Base-by-base conservation (phyloP, 176 grass and related monocot genomes). In the Eragrostis curvula region DNA sequence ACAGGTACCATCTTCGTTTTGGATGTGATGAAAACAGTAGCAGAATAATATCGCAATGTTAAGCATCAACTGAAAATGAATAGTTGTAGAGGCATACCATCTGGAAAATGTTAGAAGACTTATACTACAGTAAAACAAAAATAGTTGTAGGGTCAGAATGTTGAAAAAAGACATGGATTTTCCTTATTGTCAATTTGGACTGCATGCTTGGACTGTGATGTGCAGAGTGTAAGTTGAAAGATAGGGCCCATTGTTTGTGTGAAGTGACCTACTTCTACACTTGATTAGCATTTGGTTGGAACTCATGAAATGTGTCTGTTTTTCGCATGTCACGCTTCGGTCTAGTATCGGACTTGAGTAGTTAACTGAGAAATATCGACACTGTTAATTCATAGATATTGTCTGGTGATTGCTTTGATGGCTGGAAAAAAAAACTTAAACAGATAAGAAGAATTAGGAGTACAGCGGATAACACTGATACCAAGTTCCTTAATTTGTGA, bases 211-310 rank as follows among this genome's bases (percentile, higher is more conserved):
- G 49, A 40, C 56, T 55, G 55, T 67, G 7, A 29, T 83, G 40
- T 56, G 65, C 21, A 47, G 25, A 7, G 25, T 70, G 28, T 80
- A 65, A 64, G 17, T 7, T 70, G 24, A 20, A 51, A 45, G 9
- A 25, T 24, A 61, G 6, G 12, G 20, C 30, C 6, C 67, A 27
- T 29, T 64, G 53, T 27, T 51, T 5, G 15, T 77, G 14, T 42
- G 67, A 70, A 81, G 61, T 36, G 70, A 4, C 36, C 15, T 53
- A 85, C 64, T 53, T 55, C 36, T 27, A 16, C 55, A 21, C 39
- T 81, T 75, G 41, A 9, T 53, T 81, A 17, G 1, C 66, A 81
- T 77, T 85, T 81, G 47, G 55, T 17, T 71, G 29, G 13, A 48
- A 58, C 6, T 43, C 3, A 46, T 85, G 78, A 81, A 59, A 66